Evolutionary conservation across 1,284 basidiomycete genomes (phyloP).

Genomic region (Ganoderma lucidum): DNA sequence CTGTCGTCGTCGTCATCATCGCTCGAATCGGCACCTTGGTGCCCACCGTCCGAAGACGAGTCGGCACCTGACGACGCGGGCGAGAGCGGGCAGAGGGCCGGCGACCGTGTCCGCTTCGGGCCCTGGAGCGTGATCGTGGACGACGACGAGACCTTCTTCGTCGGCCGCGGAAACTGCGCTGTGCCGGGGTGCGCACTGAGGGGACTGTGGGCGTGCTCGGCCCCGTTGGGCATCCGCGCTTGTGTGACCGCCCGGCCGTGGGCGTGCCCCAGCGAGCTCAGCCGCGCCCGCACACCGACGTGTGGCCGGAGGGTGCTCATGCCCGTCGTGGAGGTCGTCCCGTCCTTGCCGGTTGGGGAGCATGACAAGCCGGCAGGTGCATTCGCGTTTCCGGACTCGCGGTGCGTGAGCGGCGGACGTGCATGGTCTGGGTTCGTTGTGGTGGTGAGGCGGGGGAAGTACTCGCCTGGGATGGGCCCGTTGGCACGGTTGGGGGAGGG

Average conservation of each 20-base stretch:
- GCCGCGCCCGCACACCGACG: conserved; percentile 68
- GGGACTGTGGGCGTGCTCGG: conserved; percentile 23
- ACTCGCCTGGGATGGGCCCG: conserved; percentile 24
- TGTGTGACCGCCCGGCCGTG: conserved; percentile 25
- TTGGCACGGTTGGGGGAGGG: conserved; percentile 29
- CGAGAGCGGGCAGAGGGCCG: conserved; percentile 48
- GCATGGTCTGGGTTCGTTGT: conserved; percentile 20
- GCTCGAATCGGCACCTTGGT: conserved; percentile 15
- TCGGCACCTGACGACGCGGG: conserved; percentile 57
- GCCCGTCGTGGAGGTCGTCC: conserved; percentile 23
- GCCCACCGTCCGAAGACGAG: conserved; percentile 29
- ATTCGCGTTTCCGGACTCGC: conserved; percentile 18
- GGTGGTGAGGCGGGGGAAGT: conserved; percentile 31
- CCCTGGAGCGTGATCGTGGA: conserved; percentile 73
- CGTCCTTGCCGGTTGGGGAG: conserved; percentile 13
- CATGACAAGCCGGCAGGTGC: conserved; percentile 20
- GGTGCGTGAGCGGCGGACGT: conserved; percentile 20
- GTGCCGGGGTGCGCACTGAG: conserved; percentile 45
- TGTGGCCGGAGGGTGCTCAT: conserved; percentile 43
- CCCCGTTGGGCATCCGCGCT: conserved; percentile 14
- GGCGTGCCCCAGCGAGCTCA: conserved; percentile 65
- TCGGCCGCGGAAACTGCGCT: conserved; percentile 37
- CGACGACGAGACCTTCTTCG: conserved; percentile 66
- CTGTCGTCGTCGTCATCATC: conserved; percentile 26
- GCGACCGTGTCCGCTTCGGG: conserved; percentile 47